Base-by-base conservation (phyloP, 2,329 filamentous ascomycete species). In the Coleophoma cylindrospora region DNA sequence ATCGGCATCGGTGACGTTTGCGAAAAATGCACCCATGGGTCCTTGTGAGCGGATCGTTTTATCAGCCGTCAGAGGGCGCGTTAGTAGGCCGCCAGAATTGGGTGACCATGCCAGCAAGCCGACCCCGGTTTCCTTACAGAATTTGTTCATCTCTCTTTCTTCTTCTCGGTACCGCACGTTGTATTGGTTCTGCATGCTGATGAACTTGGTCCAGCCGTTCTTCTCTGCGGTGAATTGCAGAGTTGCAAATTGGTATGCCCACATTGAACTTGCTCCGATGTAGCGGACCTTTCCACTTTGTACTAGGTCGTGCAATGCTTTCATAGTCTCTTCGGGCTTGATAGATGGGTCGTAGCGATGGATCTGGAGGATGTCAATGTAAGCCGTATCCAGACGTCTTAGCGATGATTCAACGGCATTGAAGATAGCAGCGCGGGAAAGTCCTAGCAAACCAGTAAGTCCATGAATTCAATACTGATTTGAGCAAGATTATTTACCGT, bases 361-460 rank as follows among this genome's bases (percentile, higher is more conserved):
- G 49, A 83, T 77, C 61, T 82, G 78, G 14, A 83, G 66, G 2
- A 81, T 69, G 63, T 80, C 77, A 52, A 81, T 76, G 63, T 84
- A 82, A 2, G 66, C 57, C 3, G 73, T 80, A 19, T 73, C 75
- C 33, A 84, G 67, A n/a, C 79, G 65, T 51, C 71, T 66, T 3
- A 81, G 66, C 46, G 76, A 82, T 40, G 72, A 74, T 14, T 86
- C 75, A 3, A 87, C 83, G 0, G 81, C 79, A 55, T 83, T 77
- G 57, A 86, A 80, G 56, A 87, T 81, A 52, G 82, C 77, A 57
- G 80, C 80, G 44, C 84, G 71, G n/a, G 75, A 80, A 17, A 86
- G 66, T 0, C 83, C 82, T 17, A 22, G 17, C 11, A 17, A 17
- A 10, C 15, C 22, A n/a, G 15, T 21, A 1, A 17, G 14, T 34